Percentiles rank a stretch among this genome's conserved stretches.
These are phyloP conservation scores for Penicillium herquei DNA, from an alignment of 495 filamentous ascomycete species.

Conservation along the genomic window DNA sequence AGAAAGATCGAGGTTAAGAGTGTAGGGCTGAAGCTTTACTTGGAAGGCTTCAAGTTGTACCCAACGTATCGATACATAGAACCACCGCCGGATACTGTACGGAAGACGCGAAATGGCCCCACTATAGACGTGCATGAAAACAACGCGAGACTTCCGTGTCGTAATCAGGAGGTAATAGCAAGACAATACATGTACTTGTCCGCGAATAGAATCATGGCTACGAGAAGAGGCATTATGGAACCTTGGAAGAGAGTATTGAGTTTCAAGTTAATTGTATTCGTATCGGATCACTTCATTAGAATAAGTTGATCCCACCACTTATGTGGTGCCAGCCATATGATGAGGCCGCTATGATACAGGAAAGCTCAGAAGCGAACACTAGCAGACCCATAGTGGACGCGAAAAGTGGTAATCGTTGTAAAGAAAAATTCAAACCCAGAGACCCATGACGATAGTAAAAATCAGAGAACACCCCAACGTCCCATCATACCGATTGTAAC, in stretches of 20 bases:
- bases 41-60: no score
- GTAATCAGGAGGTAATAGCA: no score
- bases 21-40: no score
- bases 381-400: slow-evolving; percentile 47
- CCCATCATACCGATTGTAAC: slow-evolving; percentile 50
- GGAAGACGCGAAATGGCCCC: no score
- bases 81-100: no score
- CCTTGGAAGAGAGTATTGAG: slow-evolving; percentile 6
- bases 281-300: slow-evolving; percentile 30
- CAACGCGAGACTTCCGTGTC: neutral
- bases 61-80: no score
- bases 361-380: slow-evolving; percentile 44
- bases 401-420: slow-evolving; percentile 42
- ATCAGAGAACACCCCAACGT: slow-evolving; percentile 54
- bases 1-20: no score
- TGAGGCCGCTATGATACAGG: slow-evolving; percentile 51
- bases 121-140: neutral
- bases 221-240: no score
- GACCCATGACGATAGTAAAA: slow-evolving; percentile 49
- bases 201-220: no score
- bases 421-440: slow-evolving; percentile 48
- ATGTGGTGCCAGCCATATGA: slow-evolving; percentile 43
- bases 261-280: slow-evolving; percentile 43
- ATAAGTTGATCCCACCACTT: slow-evolving; percentile 30
- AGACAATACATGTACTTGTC: no score